These are phyloP conservation scores for Psilocybe sp. DNA, from an alignment of 768 basidiomycete genomes.

Conservation along the genomic window DNA sequence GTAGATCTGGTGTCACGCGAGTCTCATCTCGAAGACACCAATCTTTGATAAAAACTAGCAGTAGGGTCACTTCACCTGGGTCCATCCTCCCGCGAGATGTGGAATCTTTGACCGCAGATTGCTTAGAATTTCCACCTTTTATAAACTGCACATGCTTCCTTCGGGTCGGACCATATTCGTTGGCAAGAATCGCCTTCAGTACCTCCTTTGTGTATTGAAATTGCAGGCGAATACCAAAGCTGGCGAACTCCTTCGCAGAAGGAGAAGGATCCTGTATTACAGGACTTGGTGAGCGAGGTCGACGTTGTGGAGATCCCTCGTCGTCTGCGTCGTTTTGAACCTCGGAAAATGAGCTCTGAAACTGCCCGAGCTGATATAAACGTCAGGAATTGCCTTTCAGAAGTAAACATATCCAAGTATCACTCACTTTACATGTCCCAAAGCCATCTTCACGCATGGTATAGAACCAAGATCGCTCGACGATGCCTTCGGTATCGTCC, in stretches of 20 bases:
- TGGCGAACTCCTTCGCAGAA: conserved; percentile 36
- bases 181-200: conserved; percentile 55
- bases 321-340: conserved; percentile 37
- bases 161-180: conserved; percentile 50
- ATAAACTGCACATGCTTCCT: conserved; percentile 53
- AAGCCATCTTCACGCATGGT: conserved; percentile 60
- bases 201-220: conserved; percentile 67
- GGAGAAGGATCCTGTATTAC: conserved; percentile 42
- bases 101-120: conserved; percentile 32
- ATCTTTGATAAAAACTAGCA: conserved; percentile 32
- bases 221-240: conserved; percentile 53
- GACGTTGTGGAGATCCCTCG: conserved; percentile 22
- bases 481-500: conserved; percentile 40
- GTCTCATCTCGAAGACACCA: conserved; percentile 42
- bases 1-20: conserved; percentile 1
- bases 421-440: conserved; percentile 51
- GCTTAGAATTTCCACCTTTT: conserved; percentile 50
- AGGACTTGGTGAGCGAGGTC: conserved; percentile 34
- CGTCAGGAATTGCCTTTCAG: not conserved
- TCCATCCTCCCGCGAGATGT: conserved; percentile 40
- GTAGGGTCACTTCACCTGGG: conserved; percentile 30
- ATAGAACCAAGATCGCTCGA: conserved; percentile 56
- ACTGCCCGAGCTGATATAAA: conserved; percentile 48
- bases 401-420: not conserved
- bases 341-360: conserved; percentile 44